phyloP scores from a whole-genome alignment of 2,329 filamentous ascomycete species.

The Thielaviopsis punctulata region DNA sequence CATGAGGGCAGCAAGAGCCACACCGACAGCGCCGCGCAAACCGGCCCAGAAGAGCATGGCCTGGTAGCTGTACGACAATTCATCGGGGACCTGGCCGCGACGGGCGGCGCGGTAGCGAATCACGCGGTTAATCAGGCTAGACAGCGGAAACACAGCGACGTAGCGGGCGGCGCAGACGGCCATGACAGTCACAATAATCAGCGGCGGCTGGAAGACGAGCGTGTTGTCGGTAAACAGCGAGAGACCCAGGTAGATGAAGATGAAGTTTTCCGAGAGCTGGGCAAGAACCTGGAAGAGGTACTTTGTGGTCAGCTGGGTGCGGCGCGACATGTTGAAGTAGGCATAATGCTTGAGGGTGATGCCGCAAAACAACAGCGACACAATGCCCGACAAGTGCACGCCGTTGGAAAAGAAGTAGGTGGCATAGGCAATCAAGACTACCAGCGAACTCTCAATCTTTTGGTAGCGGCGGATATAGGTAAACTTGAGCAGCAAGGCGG shows the following conservation, averaged over 20 bases:
- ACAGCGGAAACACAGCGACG: conserved; percentile 87
- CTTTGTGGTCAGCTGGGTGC: conserved; percentile 93
- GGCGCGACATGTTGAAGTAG: conserved; percentile 98
- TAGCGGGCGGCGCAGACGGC: conserved; percentile 87
- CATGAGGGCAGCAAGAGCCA: conserved; percentile 79
- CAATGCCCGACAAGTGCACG: conserved; percentile 89
- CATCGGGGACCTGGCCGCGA: conserved; percentile 56
- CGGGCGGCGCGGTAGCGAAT: conserved; percentile 70
- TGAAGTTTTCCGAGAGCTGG: conserved; percentile 95
- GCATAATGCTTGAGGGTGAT: conserved; percentile 98
- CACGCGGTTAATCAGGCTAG: conserved; percentile 78
- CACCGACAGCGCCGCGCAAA: conserved; percentile 83
- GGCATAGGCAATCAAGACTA: conserved; percentile 86
- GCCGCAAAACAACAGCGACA: conserved; percentile 90
- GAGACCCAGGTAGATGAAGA: conserved; percentile 95
- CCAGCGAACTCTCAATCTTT: conserved; percentile 90
- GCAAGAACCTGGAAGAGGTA: conserved; percentile 91
- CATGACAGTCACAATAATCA: conserved; percentile 82
- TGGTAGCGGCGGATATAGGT: conserved; percentile 84
- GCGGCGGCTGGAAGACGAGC: conserved; percentile 79
- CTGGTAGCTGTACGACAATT: conserved; percentile 87
- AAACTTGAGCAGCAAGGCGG: conserved; percentile 81
- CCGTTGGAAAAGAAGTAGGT: conserved; percentile 98
- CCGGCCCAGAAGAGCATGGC: conserved; percentile 99
- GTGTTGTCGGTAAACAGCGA: conserved; percentile 85